These are phyloP conservation scores for Chloropicon primus DNA, from an alignment of 139 green algal species.

Conservation along the genomic window DNA sequence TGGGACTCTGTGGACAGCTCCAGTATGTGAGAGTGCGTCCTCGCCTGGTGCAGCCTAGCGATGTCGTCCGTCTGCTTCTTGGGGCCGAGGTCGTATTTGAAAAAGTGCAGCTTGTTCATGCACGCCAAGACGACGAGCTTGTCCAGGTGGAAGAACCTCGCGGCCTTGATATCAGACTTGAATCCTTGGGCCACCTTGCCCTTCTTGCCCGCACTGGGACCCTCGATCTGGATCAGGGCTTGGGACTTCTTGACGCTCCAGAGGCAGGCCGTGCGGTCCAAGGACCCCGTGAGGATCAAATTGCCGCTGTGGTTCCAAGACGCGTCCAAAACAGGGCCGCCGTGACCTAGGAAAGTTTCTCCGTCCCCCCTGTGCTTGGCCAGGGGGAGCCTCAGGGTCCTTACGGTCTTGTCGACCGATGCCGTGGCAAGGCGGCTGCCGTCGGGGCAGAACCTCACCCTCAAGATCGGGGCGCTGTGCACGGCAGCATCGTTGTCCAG, in stretches of 20 bases:
- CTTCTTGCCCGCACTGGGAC: background rate
- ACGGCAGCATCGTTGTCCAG: conserved; percentile 8
- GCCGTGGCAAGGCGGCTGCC: conserved; percentile 31
- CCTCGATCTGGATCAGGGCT: background rate
- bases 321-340: conserved; percentile 11
- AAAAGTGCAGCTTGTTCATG: conserved; percentile 37
- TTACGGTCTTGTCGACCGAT: conserved; percentile 28
- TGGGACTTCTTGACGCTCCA: background rate
- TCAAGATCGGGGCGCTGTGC: conserved; percentile 16
- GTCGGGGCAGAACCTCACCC: conserved; percentile 25
- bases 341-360: conserved; percentile 25
- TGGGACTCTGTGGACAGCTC: background rate
- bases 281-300: conserved; percentile 32
- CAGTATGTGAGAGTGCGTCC: background rate
- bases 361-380: conserved; percentile 26
- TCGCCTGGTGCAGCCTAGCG: conserved; percentile 22
- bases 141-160: conserved; percentile 39
- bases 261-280: conserved; percentile 15
- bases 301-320: conserved; percentile 28
- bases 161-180: conserved; percentile 16
- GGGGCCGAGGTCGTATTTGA: conserved; percentile 30
- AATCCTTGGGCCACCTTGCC: background rate
- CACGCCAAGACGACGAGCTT: conserved; percentile 29
- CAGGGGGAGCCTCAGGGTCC: conserved; percentile 30
- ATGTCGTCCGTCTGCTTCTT: conserved; percentile 24